Base-by-base conservation (phyloP, 2,329 filamentous ascomycete genomes). In the Fusarium sp. region DNA sequence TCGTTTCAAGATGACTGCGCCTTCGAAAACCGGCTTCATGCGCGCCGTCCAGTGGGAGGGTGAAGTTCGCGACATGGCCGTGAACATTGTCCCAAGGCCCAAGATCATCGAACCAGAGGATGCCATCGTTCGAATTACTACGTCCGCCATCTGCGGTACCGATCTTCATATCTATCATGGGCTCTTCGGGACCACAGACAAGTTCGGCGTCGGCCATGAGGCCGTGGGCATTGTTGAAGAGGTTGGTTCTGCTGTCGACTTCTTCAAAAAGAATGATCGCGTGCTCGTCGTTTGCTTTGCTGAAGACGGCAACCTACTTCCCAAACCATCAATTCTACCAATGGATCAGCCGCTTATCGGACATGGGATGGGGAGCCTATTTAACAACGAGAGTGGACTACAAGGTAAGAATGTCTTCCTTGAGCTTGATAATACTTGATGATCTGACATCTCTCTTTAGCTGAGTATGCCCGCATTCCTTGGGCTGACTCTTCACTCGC, bases 41-140 rank as follows among this genome's bases (percentile, higher is more conserved):
- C 60, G 45, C 13, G 49, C 60, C 14, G 58, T 63, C 2, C 50
- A 63, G 8, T 63, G 60, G 58, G 60, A 63, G 15, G 60, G 60
- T 1, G 14, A 63, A 2, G 15, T 63, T n/a, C 42, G 60, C 11
- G 27, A 63, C 14, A 63, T 63, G 60, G 27, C 50, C 3, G 49
- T 63, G 8, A 63, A 63, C 23, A 63, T 63, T 15, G 27, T 64
- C 6, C 60, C 43, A 1, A 21, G 41, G 0, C 62, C 62, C 11
- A 53, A 42, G 29, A 13, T 66, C 9, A 25, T 54, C 0, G 42
- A 53, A 3, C 60, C 60, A 20, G 59, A 59, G n/a, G 62, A 66
- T 17, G 54, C 62, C 7, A 4, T 66, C 1, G 60, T 66, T 0
- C 42, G 59, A 4, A 53, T 66, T 6, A 66, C 62, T 2, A 64